Evolutionary conservation across 2,329 filamentous ascomycete species (phyloP).

Genomic region (Bipolaris zeicola): DNA sequence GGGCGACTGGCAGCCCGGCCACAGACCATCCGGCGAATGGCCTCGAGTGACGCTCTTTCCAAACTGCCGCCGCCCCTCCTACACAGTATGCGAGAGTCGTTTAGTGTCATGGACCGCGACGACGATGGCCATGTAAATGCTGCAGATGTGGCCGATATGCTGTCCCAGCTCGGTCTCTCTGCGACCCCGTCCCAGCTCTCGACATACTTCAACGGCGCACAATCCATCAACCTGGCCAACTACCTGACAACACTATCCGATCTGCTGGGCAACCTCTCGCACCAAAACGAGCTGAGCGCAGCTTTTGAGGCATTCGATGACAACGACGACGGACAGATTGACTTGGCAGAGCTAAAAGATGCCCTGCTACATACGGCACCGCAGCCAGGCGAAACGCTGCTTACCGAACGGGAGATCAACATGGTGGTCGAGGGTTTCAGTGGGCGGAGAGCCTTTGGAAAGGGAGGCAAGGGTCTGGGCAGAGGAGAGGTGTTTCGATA

Average conservation of each 20-base stretch:
- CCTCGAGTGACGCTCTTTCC: constrained; percentile 56
- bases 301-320: constrained; percentile 96
- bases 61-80: constrained; percentile 82
- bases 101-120: constrained; percentile 89
- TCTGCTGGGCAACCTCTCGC: constrained; percentile 74
- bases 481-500: constrained; percentile 92
- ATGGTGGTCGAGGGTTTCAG: constrained; percentile 87
- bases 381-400: constrained; percentile 55
- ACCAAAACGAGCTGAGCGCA: constrained; percentile 78
- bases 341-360: constrained; percentile 79
- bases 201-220: constrained; percentile 75
- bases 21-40: constrained; percentile 31
- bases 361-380: constrained; percentile 82
- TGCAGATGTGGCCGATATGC: constrained; percentile 85
- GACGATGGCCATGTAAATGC: constrained; percentile 82
- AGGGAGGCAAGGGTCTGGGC: constrained; percentile 55
- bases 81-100: constrained; percentile 86
- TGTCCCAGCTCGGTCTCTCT: constrained; percentile 83
- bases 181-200: constrained; percentile 72
- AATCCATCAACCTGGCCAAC: constrained; percentile 79
- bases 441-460: constrained; percentile 80
- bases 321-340: constrained; percentile 91
- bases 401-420: constrained; percentile 70
- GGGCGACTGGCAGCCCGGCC: constrained; percentile 30
- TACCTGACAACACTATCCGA: constrained; percentile 84